Evolutionary conservation across 257 asterid species (phyloP), one percentile per base, ranked within the genome.

Genomic region (Capsicum chinense): DNA sequence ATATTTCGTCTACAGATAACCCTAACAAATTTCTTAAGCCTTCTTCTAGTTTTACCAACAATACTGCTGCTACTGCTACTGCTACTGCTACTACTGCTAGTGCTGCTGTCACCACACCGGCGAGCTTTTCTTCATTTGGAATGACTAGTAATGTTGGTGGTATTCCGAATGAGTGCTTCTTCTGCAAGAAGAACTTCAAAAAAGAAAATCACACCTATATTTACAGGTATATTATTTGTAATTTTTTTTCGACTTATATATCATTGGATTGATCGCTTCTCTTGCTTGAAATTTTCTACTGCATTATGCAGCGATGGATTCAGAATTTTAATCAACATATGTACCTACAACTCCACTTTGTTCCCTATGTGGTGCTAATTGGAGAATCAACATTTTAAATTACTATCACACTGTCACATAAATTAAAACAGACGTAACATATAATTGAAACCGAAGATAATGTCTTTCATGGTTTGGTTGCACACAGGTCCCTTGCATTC

Each of bases 401-500:
- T 26, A 54, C 15, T 11, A 54, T 54, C 4, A 54, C 15, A 54
- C 1, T 3, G 11, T 52, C 15, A 52, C 57, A 52, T 9, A 52
- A 52, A 54, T 2, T 39, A 39, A 39, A 39, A 39, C 44, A 39
- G 44, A 3, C 44, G 44, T 39, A 39, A 39, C 44, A 39, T 39
- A 39, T 39, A 39, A 26, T 39, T 2, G 44, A 39, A 39, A 39
- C 4, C 44, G 44, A 39, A 39, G 44, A 39, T 39, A 1, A 39
- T 39, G 44, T 39, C 42, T 17, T 17, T 44, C 52, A 44, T 17
- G 35, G 5, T 3, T 47, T 39, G 57, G 17, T 70, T 73, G 80
- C 50, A 21, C 60, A 19, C 60, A 21, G 80, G 42, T 74, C 60
- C 5, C 19, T n/a, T 74, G 80, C 80, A 48, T 74, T 74, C 9